Percentiles rank a stretch among this genome's conserved stretches.
Evolutionary conservation across 108 stramenopile genomes (phyloP).

Genomic region (Epithemia pelagica): DNA sequence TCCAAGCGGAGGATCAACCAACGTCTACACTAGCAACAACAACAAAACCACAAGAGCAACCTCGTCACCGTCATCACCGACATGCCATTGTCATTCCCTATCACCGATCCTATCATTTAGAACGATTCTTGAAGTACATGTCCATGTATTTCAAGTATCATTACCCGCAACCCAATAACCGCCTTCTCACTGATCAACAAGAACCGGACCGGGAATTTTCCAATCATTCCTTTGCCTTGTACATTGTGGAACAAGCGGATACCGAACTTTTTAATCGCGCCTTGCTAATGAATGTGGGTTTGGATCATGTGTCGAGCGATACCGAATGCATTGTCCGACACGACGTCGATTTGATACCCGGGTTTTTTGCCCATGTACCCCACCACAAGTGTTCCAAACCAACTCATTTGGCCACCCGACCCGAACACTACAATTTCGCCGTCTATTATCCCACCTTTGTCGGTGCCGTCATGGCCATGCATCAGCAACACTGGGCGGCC

Average conservation of each 20-base stretch:
- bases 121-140: conserved; percentile 6
- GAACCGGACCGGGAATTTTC: neutral
- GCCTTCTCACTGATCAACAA: neutral
- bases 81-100: no score
- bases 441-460: neutral
- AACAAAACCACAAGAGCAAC: no score
- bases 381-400: conserved; percentile 1
- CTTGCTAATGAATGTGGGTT: conserved; percentile 10
- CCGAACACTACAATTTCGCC: neutral
- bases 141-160: neutral
- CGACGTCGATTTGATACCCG: conserved; percentile 12
- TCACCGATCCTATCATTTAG: conserved; percentile 10
- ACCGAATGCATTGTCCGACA: conserved; percentile 4
- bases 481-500: conserved; percentile 3
- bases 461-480: conserved; percentile 1
- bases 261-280: conserved; percentile 14
- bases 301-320: neutral
- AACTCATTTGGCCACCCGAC: neutral
- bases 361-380: neutral
- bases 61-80: no score
- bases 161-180: conserved; percentile 1
- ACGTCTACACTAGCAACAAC: no score
- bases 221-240: conserved; percentile 9
- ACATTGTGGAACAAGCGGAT: conserved; percentile 13
- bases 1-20: no score